A percentile compares a stretch with the other conserved stretches of the same genome.
Conservation (phyloP, 345 rosid genomes). For the Mangifera indica region DNA sequence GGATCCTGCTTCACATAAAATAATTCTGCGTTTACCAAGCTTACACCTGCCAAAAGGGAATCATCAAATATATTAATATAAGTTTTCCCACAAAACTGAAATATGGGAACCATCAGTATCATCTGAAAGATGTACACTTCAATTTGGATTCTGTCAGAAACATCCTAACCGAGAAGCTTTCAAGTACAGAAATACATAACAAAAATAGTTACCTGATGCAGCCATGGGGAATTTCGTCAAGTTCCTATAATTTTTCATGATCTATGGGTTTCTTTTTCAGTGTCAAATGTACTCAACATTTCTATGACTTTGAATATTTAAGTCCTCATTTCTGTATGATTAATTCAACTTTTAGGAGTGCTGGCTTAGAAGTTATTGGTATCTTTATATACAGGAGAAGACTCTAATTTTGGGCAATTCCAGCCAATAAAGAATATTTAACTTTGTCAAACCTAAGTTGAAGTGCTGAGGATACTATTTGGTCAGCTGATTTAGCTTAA, state of each 20-base stretch:
- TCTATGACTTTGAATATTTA: too few species aligned
- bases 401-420: too few species aligned
- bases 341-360: too few species aligned
- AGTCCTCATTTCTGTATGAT: too few species aligned
- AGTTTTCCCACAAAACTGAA: not conserved
- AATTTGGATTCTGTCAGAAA: not conserved
- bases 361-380: too few species aligned
- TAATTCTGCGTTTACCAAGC: slow-evolving; percentile 87
- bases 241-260: not conserved
- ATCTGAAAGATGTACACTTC: not conserved
- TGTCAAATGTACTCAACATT: too few species aligned
- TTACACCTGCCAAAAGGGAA: slow-evolving; percentile 54
- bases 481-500: too few species aligned
- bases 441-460: too few species aligned
- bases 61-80: not conserved
- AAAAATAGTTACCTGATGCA: not conserved
- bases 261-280: too few species aligned
- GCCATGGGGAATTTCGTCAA: not conserved
- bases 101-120: not conserved
- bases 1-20: slow-evolving; percentile 79
- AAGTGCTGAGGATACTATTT: too few species aligned
- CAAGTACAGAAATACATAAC: not conserved
- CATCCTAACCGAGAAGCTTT: not conserved
- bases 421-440: too few species aligned
- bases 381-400: too few species aligned